A percentile compares a stretch with the other conserved stretches of the same genome.
phyloP scores from a whole-genome alignment of 257 asterid species.

The Solanum pimpinellifolium region DNA sequence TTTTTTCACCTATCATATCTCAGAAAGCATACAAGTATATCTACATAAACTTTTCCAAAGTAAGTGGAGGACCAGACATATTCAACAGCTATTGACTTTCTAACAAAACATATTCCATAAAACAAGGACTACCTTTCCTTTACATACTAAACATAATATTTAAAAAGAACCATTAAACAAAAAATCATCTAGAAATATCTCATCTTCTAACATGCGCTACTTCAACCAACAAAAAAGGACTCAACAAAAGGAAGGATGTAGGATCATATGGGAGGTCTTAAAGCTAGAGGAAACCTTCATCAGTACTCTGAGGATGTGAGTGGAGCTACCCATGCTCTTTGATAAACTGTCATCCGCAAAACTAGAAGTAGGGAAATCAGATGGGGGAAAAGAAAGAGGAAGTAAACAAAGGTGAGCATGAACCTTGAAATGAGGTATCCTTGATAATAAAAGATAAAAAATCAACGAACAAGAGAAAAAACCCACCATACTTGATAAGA shows the following conservation, averaged over 20 bases:
- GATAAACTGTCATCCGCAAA: not conserved
- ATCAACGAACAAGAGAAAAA: not conserved
- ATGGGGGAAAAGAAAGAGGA: not conserved
- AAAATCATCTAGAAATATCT: no score
- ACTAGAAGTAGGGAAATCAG: no score
- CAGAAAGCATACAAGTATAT: no score
- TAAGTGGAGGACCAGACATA: no score
- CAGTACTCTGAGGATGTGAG: not conserved
- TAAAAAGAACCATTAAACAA: no score
- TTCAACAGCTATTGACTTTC: no score
- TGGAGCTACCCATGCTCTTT: not conserved
- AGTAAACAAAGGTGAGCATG: not conserved
- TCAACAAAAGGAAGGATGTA: not conserved
- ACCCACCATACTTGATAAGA: not conserved
- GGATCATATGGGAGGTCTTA: not conserved
- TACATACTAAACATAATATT: no score
- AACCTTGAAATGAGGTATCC: not conserved
- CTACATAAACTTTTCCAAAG: no score
- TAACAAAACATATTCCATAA: no score
- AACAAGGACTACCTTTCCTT: no score
- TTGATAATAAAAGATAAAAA: not conserved
- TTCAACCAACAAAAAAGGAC: not conserved
- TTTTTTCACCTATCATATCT: no score
- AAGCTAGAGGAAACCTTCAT: not conserved
- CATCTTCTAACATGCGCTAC: no score